Conservation (phyloP, 805 yeast species). For the Suhomyces vadensis region DNA sequence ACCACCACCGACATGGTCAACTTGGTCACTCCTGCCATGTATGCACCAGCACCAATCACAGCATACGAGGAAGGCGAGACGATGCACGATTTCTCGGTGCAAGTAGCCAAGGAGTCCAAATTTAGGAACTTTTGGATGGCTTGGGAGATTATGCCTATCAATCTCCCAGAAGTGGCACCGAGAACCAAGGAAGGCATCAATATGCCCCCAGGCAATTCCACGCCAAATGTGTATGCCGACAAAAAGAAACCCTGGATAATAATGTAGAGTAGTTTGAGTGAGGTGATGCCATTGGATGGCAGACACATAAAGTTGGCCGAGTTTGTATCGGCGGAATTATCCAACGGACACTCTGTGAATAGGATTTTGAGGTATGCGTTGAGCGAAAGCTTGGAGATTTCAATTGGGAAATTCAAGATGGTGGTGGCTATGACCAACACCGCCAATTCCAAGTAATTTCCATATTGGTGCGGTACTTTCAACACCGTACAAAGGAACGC, state of each 20-base stretch:
- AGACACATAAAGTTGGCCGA: conserved; percentile 39
- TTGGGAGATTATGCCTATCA: conserved; percentile 54
- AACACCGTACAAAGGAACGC: conserved; percentile 21
- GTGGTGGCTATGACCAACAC: conserved; percentile 52
- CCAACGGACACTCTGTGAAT: conserved; percentile 63
- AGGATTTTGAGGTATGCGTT: conserved; percentile 57
- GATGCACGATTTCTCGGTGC: conserved; percentile 51
- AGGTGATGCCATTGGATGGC: conserved; percentile 24
- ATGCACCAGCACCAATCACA: conserved; percentile 84
- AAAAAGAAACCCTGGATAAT: conserved; percentile 55
- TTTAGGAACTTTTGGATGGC: conserved; percentile 43
- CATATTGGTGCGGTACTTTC: conserved; percentile 19
- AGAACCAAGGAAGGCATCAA: conserved; percentile 62
- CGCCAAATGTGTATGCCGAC: conserved; percentile 70
- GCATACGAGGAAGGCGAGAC: conserved; percentile 88
- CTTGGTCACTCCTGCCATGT: conserved; percentile 77
- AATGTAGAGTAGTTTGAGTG: conserved; percentile 36
- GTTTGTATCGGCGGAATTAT: conserved; percentile 14
- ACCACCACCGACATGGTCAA: conserved; percentile 81
- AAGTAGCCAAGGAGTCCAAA: conserved; percentile 36
- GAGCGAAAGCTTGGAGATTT: conserved; percentile 55
- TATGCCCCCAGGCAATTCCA: conserved; percentile 67
- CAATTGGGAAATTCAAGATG: conserved; percentile 54
- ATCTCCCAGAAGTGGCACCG: conserved; percentile 61
- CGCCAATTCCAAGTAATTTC: conserved; percentile 49